Percentiles rank a stretch among this genome's conserved stretches.
Conservation (phyloP, 2,329 filamentous ascomycete species). For the Myriosclerotinia duriaeana region DNA sequence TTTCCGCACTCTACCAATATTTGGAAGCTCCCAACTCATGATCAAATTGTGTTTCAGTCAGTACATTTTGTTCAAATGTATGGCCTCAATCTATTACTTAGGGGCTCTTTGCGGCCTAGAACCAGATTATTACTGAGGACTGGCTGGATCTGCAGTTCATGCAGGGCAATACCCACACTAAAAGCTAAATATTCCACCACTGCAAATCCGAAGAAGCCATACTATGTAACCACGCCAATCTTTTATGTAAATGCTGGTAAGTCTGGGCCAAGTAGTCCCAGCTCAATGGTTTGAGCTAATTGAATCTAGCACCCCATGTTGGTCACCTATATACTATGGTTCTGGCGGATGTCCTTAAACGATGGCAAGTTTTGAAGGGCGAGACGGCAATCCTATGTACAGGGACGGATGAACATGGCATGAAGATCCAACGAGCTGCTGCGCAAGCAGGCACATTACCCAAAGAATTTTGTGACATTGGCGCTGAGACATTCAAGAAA, state of each 20-base stretch:
- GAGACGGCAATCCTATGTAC: slow-evolving; percentile 74
- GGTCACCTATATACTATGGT: slow-evolving; percentile 94
- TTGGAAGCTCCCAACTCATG: background rate
- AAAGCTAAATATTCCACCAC: slow-evolving; percentile 30
- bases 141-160: slow-evolving; percentile 36
- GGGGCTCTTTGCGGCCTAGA: slow-evolving; percentile 27
- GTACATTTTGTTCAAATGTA: slow-evolving; percentile 20
- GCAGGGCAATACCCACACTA: slow-evolving; percentile 24
- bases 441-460: slow-evolving; percentile 67
- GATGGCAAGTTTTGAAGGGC: slow-evolving; percentile 81
- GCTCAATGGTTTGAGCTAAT: slow-evolving; percentile 24
- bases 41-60: background rate
- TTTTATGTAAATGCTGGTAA: slow-evolving; percentile 97
- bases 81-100: slow-evolving; percentile 28
- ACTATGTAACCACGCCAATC: slow-evolving; percentile 93
- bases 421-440: slow-evolving; percentile 93
- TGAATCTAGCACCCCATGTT: slow-evolving; percentile 75
- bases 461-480: slow-evolving; percentile 84
- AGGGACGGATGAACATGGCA: slow-evolving; percentile 94
- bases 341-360: slow-evolving; percentile 84
- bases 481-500: slow-evolving; percentile 74
- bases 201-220: slow-evolving; percentile 64
- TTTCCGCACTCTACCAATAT: background rate
- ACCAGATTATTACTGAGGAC: slow-evolving; percentile 19
- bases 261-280: slow-evolving; percentile 16